phyloP scores from a whole-genome alignment of 441 rosid species.

The Rhodomyrtus psidioides region DNA sequence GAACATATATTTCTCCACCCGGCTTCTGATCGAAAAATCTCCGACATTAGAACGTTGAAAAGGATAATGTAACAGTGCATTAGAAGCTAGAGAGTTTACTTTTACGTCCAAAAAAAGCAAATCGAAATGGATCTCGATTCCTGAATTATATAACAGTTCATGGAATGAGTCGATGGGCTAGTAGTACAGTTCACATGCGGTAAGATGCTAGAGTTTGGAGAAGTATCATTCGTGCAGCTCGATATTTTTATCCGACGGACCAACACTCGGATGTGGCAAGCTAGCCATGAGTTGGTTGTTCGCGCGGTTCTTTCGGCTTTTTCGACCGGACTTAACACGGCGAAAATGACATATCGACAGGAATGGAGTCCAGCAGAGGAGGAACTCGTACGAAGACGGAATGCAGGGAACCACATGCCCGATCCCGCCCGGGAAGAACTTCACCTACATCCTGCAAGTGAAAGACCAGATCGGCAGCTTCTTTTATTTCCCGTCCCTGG shows the following conservation, averaged over 20 bases:
- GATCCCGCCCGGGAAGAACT: conserved; percentile 60
- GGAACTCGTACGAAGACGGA: conserved; percentile 54
- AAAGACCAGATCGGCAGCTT: conserved; percentile 65
- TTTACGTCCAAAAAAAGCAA: too few species aligned
- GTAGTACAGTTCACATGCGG: neutral
- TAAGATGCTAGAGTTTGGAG: too few species aligned
- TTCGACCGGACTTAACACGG: neutral
- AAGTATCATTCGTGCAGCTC: too few species aligned
- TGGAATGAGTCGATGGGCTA: neutral
- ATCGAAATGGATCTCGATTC: neutral
- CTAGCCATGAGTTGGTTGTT: neutral
- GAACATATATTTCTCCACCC: neutral
- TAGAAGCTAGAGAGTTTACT: too few species aligned
- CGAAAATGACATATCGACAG: neutral
- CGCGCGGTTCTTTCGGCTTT: neutral
- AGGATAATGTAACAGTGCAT: neutral
- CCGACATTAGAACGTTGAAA: neutral
- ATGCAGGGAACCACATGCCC: conserved; percentile 74
- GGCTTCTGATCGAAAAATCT: neutral
- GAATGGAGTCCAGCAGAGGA: conserved; percentile 63
- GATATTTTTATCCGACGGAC: too few species aligned
- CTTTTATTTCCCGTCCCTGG: conserved; percentile 54
- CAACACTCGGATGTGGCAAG: neutral
- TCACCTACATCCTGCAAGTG: conserved; percentile 45
- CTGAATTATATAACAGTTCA: neutral